Percentiles rank a stretch among this genome's conserved stretches.
Evolutionary conservation across 805 yeast genomes (phyloP).

Genomic region (Soucietia sequanensis): DNA sequence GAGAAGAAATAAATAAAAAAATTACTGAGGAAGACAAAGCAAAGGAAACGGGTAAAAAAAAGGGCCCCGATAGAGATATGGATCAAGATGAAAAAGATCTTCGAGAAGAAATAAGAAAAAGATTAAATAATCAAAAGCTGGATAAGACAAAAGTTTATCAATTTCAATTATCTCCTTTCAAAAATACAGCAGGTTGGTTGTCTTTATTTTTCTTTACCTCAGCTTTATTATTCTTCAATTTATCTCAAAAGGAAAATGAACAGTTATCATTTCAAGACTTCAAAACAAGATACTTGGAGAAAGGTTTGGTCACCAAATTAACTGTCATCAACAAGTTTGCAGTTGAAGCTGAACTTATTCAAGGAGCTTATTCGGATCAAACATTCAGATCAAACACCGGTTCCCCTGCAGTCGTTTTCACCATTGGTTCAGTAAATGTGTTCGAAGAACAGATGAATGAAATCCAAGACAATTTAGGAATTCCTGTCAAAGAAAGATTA

Average conservation of each 20-base stretch:
- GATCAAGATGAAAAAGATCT: conserved; percentile 30
- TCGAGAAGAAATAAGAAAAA: conserved; percentile 32
- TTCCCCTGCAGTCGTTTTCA: conserved; percentile 58
- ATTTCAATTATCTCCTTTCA: conserved; percentile 15
- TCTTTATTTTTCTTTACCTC: conserved; percentile 3
- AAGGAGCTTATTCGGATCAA: conserved; percentile 41
- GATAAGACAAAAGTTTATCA: conserved; percentile 28
- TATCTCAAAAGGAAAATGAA: conserved; percentile 15
- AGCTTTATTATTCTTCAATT: conserved; percentile 2
- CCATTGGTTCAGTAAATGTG: conserved; percentile 83
- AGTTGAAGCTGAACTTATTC: conserved; percentile 67
- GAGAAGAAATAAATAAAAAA: too few species aligned
- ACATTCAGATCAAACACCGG: conserved; percentile 38
- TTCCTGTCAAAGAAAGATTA: conserved; percentile 67
- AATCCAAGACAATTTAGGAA: conserved; percentile 66
- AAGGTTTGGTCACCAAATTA: conserved; percentile 73
- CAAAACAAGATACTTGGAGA: conserved; percentile 71
- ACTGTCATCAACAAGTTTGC: conserved; percentile 69
- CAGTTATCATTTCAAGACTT: conserved; percentile 74
- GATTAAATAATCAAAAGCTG: conserved; percentile 25
- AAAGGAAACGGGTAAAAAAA: conserved; percentile 9
- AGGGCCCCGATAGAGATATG: conserved; percentile 10
- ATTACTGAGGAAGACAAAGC: conserved; percentile 8
- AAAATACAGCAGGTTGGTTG: conserved; percentile 9
- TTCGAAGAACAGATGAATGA: conserved; percentile 81